phyloP scores from a whole-genome alignment of 2,329 filamentous ascomycete species.

The Exutisphaerella laricina region DNA sequence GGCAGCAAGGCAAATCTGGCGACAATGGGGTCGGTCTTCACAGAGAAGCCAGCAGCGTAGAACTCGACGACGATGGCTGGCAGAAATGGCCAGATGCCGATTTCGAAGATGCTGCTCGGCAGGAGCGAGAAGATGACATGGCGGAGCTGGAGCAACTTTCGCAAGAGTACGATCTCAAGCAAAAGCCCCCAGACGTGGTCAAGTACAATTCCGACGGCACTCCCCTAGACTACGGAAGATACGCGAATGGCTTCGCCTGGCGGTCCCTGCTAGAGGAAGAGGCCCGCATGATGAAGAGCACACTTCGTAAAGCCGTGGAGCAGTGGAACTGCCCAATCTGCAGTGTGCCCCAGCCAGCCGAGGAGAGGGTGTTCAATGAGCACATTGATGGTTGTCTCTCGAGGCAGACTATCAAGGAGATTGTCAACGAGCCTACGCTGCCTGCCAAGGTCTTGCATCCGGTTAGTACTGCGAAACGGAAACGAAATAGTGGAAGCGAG shows the following conservation, averaged over 20 bases:
- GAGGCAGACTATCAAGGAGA: constrained; percentile 76
- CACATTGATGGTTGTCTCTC: constrained; percentile 93
- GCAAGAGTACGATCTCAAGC: constrained; percentile 47
- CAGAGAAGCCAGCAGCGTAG: constrained; percentile 30
- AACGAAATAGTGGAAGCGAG: constrained; percentile 22
- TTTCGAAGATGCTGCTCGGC: constrained; percentile 56
- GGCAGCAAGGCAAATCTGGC: constrained; percentile 13
- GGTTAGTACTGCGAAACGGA: constrained; percentile 24
- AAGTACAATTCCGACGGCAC: constrained; percentile 7
- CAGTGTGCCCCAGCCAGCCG: constrained; percentile 63
- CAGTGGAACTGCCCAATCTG: constrained; percentile 90
- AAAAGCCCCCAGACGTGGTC: constrained; percentile 15
- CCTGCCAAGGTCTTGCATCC: constrained; percentile 8
- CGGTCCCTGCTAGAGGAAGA: constrained; percentile 30
- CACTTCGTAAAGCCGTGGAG: constrained; percentile 24
- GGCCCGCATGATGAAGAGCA: constrained; percentile 25
- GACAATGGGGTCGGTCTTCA: constrained; percentile 4
- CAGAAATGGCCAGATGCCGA: constrained; percentile 65
- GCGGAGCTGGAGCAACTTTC: constrained; percentile 57
- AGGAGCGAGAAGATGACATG: constrained; percentile 56
- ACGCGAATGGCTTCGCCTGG: constrained; percentile 32
- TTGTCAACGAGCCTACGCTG: constrained; percentile 52
- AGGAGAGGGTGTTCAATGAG: constrained; percentile 76
- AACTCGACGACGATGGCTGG: constrained; percentile 51
- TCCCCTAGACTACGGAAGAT: constrained; percentile 26